Percentiles rank a stretch among this genome's conserved stretches.
Conservation (phyloP, 208 protist genomes). For the Giardia duodenalis region DNA sequence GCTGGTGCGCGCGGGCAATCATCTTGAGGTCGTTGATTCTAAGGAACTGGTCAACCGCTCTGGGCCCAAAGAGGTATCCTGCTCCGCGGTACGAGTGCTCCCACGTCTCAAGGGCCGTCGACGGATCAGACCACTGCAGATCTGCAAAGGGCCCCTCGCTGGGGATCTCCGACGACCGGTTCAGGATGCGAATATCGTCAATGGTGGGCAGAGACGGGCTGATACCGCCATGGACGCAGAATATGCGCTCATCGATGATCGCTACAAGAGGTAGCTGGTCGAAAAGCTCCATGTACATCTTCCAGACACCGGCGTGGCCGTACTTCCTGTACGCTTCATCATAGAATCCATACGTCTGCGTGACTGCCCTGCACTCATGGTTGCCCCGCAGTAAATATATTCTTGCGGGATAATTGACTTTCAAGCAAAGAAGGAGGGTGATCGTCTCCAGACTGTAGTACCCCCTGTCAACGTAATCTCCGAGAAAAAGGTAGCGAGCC, state of each 20-base stretch:
- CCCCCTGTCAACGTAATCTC: conserved; percentile 48
- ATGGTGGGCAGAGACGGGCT: conserved; percentile 71
- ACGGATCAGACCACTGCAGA: conserved; percentile 33
- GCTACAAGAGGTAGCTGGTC: conserved; percentile 89
- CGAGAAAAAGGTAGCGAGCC: conserved; percentile 43
- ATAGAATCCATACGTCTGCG: conserved; percentile 42
- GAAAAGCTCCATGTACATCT: conserved; percentile 76
- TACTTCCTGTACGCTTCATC: conserved; percentile 38
- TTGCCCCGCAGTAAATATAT: conserved; percentile 45
- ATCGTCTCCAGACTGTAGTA: conserved; percentile 43
- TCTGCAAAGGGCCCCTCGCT: conserved; percentile 29
- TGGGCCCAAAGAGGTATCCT: conserved; percentile 33
- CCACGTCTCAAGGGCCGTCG: not conserved
- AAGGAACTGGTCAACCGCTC: conserved; percentile 57
- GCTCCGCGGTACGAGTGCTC: conserved; percentile 31
- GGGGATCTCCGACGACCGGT: conserved; percentile 22
- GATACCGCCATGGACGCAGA: conserved; percentile 77
- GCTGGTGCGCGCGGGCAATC: conserved; percentile 58
- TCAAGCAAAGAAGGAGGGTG: conserved; percentile 34
- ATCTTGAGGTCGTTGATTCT: conserved; percentile 35
- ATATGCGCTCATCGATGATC: conserved; percentile 80
- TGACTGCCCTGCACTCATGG: conserved; percentile 42
- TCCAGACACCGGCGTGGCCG: conserved; percentile 33
- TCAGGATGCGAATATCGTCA: conserved; percentile 63
- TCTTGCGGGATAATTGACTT: conserved; percentile 39